A percentile compares a stretch with the other conserved stretches of the same genome.
phyloP scores from a whole-genome alignment of 148 eudicot genomes.

The Gaultheria prostrata region DNA sequence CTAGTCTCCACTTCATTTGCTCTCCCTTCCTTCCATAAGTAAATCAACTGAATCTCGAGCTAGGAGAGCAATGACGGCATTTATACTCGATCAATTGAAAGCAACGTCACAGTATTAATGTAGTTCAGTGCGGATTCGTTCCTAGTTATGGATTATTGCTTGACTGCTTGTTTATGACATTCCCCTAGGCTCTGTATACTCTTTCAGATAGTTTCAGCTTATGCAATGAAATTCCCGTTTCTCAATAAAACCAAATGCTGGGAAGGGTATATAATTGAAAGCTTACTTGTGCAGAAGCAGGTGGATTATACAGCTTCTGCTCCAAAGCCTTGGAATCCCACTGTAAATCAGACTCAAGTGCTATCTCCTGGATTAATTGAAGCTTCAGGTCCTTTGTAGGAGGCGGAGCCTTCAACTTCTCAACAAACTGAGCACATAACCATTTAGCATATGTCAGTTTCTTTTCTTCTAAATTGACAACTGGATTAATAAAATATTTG shows the following conservation, averaged over 20 bases:
- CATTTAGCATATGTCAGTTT: neutral
- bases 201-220: no score
- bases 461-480: neutral
- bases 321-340: constrained; percentile 62
- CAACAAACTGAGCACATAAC: constrained; percentile 48
- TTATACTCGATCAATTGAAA: no score
- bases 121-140: no score
- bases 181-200: no score
- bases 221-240: no score
- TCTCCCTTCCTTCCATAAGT: neutral
- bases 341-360: constrained; percentile 42
- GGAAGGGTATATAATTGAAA: neutral
- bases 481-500: neutral
- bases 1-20: neutral
- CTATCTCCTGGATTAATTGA: constrained; percentile 62
- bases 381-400: constrained; percentile 69
- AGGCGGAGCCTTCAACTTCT: constrained; percentile 44
- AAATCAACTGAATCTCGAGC: no score
- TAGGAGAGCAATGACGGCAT: no score
- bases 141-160: no score
- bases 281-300: constrained; percentile 24
- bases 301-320: constrained; percentile 42
- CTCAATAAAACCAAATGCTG: neutral
- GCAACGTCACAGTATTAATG: no score
- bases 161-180: no score